Evolutionary conservation across 2,329 filamentous ascomycete species (phyloP).

Genomic region (Annulohypoxylon truncatum): DNA sequence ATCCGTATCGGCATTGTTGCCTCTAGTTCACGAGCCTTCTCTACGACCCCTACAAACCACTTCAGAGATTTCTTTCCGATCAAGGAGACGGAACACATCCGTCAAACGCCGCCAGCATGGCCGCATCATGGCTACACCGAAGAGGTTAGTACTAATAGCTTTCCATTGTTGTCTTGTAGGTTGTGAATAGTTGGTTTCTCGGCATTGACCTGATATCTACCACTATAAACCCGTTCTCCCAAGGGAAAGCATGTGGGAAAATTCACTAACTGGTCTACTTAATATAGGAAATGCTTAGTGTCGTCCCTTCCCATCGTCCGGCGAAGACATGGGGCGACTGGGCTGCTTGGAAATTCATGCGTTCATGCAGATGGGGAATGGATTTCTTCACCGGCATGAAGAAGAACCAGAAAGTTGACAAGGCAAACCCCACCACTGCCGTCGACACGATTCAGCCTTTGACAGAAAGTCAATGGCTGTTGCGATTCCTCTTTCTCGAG

Average conservation of each 20-base stretch:
- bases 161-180: background rate
- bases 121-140: slow-evolving; percentile 79
- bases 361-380: slow-evolving; percentile 80
- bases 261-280: slow-evolving; percentile 13
- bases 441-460: slow-evolving; percentile 68
- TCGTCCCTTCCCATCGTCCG: slow-evolving; percentile 81
- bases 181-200: background rate
- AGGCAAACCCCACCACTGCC: slow-evolving; percentile 66
- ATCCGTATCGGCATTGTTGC: slow-evolving; percentile 47
- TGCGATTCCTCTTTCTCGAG: slow-evolving; percentile 92
- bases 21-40: slow-evolving; percentile 56
- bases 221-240: background rate
- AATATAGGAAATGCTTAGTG: slow-evolving; percentile 73
- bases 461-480: slow-evolving; percentile 89
- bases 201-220: background rate
- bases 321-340: slow-evolving; percentile 80
- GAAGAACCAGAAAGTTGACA: slow-evolving; percentile 77
- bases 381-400: slow-evolving; percentile 80
- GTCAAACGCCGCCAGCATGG: slow-evolving; percentile 74
- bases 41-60: slow-evolving; percentile 58
- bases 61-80: slow-evolving; percentile 72
- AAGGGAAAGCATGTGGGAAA: background rate
- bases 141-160: slow-evolving; percentile 51
- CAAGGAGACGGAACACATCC: slow-evolving; percentile 70
- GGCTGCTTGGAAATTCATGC: slow-evolving; percentile 80